Evolutionary conservation across 2,329 filamentous ascomycete species (phyloP), one percentile per base, ranked within the genome.

Genomic region (Penicillium polonicum): DNA sequence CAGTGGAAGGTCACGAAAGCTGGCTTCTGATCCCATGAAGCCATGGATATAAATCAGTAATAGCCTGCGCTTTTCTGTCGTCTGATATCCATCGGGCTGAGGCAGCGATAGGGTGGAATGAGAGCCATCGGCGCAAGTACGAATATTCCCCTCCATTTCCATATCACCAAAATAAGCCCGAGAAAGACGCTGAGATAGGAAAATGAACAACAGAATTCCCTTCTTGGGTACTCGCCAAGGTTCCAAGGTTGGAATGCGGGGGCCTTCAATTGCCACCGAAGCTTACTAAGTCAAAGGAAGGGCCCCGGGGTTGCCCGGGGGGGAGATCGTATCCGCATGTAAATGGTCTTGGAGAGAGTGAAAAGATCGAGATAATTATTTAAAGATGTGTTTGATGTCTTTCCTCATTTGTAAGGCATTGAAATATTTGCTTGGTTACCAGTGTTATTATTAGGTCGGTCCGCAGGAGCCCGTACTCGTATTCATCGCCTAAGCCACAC

Each of bases 21-120:
- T 95, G 33, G 89, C 88, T 72, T 94, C 90, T 59, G 90, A 88
- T 51, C 92, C 92, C 82, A 94, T 88, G 76, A 95, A 96, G 60
- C 92, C 92, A 77, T 96, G 92, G 55, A 96, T 86, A 71, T 92
- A 96, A 52, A 96, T 79, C 23, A 96, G 72, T 1, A 97, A 81
- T 25, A 97, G 79, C 27, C 80, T 82, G 49, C 85, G 77, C 49
- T 65, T 68, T 23, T 56, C 41, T 29, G 41, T 29, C 6, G 23
- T 50, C 25, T 50, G 45, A 35, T 41, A 10, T 43, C 55, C 46
- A 46, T 42, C 52, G 4, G 55, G 44, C 27, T 13, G 52, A 50
- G 59, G 51, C 15, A 65, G 51, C 9, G 62, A 65, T 39, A 65
- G 38, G 31, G 21, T 60, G 50, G 59, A 63, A n/a, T 53, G n/a